A percentile compares a stretch with the other conserved stretches of the same genome.
Evolutionary conservation across 768 basidiomycete genomes (phyloP).

Genomic region (Rhodosporidiobolus odoratus): DNA sequence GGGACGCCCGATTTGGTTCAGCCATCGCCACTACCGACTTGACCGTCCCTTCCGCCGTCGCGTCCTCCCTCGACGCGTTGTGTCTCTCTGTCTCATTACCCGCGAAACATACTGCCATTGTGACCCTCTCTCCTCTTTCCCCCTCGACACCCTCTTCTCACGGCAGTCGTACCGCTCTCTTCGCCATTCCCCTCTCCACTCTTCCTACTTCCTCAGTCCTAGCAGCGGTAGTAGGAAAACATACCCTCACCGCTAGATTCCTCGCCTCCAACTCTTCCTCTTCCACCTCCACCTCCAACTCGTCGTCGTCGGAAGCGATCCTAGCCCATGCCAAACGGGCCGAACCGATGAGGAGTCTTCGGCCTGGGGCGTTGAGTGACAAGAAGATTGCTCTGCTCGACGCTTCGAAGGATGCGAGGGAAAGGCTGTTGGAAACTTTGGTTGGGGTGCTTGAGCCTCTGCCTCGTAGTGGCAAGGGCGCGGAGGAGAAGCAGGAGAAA

Average conservation of each 20-base stretch:
- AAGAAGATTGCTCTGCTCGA: slow-evolving; percentile 13
- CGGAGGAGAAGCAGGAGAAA: not conserved
- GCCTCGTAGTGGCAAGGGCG: not conserved
- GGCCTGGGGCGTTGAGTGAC: not conserved
- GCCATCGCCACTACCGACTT: slow-evolving; percentile 23
- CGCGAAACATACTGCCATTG: slow-evolving; percentile 11
- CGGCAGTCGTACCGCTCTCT: slow-evolving; percentile 19
- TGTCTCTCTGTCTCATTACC: slow-evolving; percentile 19
- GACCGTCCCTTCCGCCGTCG: slow-evolving; percentile 34
- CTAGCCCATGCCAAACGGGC: slow-evolving; percentile 18
- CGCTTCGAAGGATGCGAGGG: slow-evolving; percentile 7
- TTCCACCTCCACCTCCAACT: too few relatives aligned
- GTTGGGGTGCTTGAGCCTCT: slow-evolving; percentile 17
- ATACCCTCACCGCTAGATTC: slow-evolving; percentile 30
- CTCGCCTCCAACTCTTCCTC: slow-evolving; percentile 13
- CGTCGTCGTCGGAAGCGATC: slow-evolving; percentile 2
- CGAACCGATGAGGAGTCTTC: slow-evolving; percentile 20
- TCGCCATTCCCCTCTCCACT: slow-evolving; percentile 26
- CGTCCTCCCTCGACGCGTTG: not conserved
- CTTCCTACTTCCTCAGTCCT: slow-evolving; percentile 35
- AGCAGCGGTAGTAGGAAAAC: slow-evolving; percentile 38
- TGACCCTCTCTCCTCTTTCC: slow-evolving; percentile 13
- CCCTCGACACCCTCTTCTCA: not conserved
- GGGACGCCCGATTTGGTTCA: slow-evolving; percentile 37
- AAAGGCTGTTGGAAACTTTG: slow-evolving; percentile 17